Base-by-base conservation (phyloP, 2,329 filamentous ascomycete genomes). In the Atkinsonella hypoxylon region DNA sequence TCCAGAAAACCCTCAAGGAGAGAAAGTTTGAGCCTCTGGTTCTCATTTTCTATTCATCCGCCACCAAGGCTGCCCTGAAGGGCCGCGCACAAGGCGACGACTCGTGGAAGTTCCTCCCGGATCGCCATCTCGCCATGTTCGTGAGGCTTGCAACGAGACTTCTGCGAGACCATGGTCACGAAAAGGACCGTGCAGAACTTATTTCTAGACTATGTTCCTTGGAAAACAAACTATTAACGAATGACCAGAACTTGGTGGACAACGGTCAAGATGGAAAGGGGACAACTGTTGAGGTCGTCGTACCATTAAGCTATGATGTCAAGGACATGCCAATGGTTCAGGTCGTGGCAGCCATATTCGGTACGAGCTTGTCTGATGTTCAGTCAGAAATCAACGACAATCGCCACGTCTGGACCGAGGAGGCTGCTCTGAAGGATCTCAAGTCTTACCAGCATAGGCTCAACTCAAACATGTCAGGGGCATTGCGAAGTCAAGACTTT, bases 291-390 rank as follows among this genome's bases (percentile, higher is more conserved):
- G 91, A 96, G 65, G 86, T 91, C 20, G 77, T 87, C 51, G 80
- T 89, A 2, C 89, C 91, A 11, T 72, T 94, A 52, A 93, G 82
- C 62, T 88, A 95, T 66, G 88, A 96, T 66, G 85, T 97, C 63
- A 95, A 93, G 68, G 93, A 98, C 64, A 98, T 98, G 93, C 84
- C 84, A 38, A 78, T 96, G 69, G 93, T 95, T 30, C 85, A 93
- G 64, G 79, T 85, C 36, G 90, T 98, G 26, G 87, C 85, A 47
- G 83, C 78, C 59, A 87, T 96, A 55, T 98, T 97, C 67, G 86
- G 85, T 43, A 76, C 91, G 53, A 82, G 82, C 42, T 81, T 85
- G 57, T 81, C 83, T 1, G 83, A 93, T 57, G 84, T 90, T 6
- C 93, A 98, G 69, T 78, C 79, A 42, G 90, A 96, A 60, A 87